These are phyloP conservation scores for Hypoxylon sp. DNA, from an alignment of 2,329 filamentous ascomycete species.

Conservation along the genomic window DNA sequence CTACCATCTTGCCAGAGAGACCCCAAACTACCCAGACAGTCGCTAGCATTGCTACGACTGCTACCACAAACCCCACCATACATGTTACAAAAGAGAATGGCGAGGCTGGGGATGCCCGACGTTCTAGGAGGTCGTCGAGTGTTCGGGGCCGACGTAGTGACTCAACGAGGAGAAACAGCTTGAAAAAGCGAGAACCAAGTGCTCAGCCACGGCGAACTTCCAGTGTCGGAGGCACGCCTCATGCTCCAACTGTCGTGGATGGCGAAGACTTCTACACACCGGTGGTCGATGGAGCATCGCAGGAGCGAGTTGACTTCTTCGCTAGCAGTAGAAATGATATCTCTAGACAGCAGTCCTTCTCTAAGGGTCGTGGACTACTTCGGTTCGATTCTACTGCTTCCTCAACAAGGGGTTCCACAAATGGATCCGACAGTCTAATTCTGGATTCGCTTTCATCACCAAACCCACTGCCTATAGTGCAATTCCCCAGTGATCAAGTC, in stretches of 20 bases:
- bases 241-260: conserved; percentile 62
- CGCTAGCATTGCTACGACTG: conserved; percentile 54
- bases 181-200: conserved; percentile 68
- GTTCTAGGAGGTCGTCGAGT: conserved; percentile 56
- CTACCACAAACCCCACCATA: conserved; percentile 77
- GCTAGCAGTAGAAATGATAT: conserved; percentile 60
- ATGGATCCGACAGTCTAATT: conserved; percentile 58
- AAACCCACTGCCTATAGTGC: conserved; percentile 65
- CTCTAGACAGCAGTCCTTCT: conserved; percentile 60
- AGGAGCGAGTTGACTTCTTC: conserved; percentile 61
- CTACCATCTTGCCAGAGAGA: conserved; percentile 54
- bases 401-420: conserved; percentile 58
- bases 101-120: conserved; percentile 57
- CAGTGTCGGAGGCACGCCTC: conserved; percentile 59
- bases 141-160: conserved; percentile 62
- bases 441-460: conserved; percentile 62
- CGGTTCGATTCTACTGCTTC: conserved; percentile 64
- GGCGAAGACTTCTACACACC: conserved; percentile 68
- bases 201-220: conserved; percentile 62
- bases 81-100: conserved; percentile 80
- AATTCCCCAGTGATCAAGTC: conserved; percentile 69
- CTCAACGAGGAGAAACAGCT: conserved; percentile 65
- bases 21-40: conserved; percentile 63
- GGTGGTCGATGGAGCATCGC: conserved; percentile 56
- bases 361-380: conserved; percentile 60